phyloP scores from a whole-genome alignment of 2,329 filamentous ascomycete genomes.

The Verruconis gallopava region DNA sequence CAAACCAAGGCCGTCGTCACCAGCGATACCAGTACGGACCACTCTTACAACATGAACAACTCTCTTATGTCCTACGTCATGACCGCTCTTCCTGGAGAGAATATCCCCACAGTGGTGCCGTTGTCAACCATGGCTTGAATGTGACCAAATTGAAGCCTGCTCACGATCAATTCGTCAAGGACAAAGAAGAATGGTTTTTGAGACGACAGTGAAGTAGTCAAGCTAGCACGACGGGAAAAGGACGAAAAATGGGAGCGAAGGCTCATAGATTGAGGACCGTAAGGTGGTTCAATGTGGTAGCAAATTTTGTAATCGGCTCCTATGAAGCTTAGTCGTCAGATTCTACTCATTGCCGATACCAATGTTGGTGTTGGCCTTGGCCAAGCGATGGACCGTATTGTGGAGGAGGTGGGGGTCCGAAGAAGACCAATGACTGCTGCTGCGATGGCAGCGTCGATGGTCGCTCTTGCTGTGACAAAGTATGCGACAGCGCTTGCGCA shows the following conservation, averaged over 20 bases:
- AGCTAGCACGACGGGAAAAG: not conserved
- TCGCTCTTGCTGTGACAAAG: not conserved
- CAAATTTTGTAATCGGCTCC: not conserved
- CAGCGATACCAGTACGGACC: slow-evolving; percentile 44
- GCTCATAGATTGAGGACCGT: not conserved
- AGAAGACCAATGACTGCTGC: not conserved
- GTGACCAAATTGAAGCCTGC: slow-evolving; percentile 44
- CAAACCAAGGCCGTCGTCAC: slow-evolving; percentile 30
- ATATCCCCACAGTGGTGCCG: slow-evolving; percentile 43
- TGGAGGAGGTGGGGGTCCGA: not conserved
- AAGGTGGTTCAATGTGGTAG: no score
- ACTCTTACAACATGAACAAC: slow-evolving; percentile 48
- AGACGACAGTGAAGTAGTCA: not conserved
- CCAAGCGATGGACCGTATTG: not conserved
- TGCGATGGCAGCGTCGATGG: not conserved
- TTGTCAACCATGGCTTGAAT: slow-evolving; percentile 47
- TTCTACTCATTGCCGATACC: not conserved
- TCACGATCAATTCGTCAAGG: slow-evolving; percentile 40
- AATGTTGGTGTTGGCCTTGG: not conserved
- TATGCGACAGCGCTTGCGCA: not conserved
- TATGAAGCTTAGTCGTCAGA: not conserved
- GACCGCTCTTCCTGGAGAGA: slow-evolving; percentile 30
- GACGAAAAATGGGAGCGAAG: not conserved
- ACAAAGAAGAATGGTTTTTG: slow-evolving; percentile 38
- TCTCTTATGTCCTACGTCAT: slow-evolving; percentile 46